A percentile compares a stretch with the other conserved stretches of the same genome.
phyloP scores from a whole-genome alignment of 768 basidiomycete species.

The Boletus reticuloceps region DNA sequence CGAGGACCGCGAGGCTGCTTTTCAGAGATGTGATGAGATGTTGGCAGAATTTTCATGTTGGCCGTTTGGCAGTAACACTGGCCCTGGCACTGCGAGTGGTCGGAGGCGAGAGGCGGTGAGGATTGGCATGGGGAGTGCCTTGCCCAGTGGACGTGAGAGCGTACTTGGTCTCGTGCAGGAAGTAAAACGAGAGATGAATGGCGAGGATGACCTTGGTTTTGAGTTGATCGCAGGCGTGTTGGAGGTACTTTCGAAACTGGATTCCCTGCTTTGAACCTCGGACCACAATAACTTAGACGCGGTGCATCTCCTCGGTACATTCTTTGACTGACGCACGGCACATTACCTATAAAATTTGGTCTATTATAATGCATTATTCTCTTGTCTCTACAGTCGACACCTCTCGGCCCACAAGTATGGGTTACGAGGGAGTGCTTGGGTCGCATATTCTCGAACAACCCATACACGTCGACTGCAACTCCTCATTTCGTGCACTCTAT shows the following conservation, averaged over 20 bases:
- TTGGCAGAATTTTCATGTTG: conserved; percentile 87
- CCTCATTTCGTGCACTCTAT: too few relatives aligned
- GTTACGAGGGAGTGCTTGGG: too few relatives aligned
- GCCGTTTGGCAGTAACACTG: conserved; percentile 67
- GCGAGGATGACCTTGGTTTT: conserved; percentile 80
- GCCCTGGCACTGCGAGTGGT: conserved; percentile 33
- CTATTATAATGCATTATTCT: conserved; percentile 9
- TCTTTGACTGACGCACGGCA: not conserved
- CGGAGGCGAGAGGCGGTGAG: conserved; percentile 42
- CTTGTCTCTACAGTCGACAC: not conserved
- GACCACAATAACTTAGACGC: not conserved
- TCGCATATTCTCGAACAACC: too few relatives aligned
- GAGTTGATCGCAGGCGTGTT: conserved; percentile 92
- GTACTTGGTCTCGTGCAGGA: conserved; percentile 74
- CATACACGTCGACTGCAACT: too few relatives aligned
- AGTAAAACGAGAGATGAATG: conserved; percentile 66
- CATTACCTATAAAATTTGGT: conserved; percentile 7
- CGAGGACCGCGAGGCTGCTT: conserved; percentile 92
- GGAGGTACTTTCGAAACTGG: conserved; percentile 90
- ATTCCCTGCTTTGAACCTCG: conserved; percentile 48
- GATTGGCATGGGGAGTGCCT: conserved; percentile 54
- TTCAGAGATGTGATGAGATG: conserved; percentile 91
- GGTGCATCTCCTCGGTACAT: not conserved
- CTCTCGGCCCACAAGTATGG: too few relatives aligned
- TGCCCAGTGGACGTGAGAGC: conserved; percentile 58